Conservation (phyloP, 169 alveolate genomes). For the Neospora caninum region DNA sequence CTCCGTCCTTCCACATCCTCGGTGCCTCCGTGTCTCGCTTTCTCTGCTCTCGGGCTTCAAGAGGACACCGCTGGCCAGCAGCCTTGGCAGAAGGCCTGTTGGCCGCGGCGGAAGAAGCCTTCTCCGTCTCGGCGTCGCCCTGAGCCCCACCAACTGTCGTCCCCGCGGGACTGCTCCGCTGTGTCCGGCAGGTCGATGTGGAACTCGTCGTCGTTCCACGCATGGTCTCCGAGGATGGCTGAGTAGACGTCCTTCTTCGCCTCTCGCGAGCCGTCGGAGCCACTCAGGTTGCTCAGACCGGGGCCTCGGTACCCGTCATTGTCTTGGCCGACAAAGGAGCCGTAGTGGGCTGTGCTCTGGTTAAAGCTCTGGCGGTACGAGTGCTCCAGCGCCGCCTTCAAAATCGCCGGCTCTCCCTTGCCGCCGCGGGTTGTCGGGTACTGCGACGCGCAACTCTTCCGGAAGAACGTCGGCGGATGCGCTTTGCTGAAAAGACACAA, state of each 20-base stretch:
- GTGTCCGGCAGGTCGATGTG: background rate
- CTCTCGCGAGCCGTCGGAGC: background rate
- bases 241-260: background rate
- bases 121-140: background rate
- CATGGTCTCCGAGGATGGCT: constrained; percentile 16
- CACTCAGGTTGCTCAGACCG: background rate
- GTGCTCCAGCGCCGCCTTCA: constrained; percentile 42
- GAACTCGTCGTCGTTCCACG: background rate
- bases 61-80: constrained; percentile 1
- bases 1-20: background rate
- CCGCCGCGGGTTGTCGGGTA: constrained; percentile 3
- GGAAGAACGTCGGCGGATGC: constrained; percentile 36
- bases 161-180: background rate
- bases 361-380: background rate
- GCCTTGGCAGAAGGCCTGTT: background rate
- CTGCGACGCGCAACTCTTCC: constrained; percentile 38
- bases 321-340: background rate
- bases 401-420: background rate
- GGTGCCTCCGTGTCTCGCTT: background rate
- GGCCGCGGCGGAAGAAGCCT: background rate
- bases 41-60: background rate
- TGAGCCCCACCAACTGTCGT: background rate
- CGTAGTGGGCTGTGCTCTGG: background rate
- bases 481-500: background rate
- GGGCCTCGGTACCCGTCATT: constrained; percentile 23